Base-by-base conservation (phyloP, 768 basidiomycete species). In the Suillus americanus region DNA sequence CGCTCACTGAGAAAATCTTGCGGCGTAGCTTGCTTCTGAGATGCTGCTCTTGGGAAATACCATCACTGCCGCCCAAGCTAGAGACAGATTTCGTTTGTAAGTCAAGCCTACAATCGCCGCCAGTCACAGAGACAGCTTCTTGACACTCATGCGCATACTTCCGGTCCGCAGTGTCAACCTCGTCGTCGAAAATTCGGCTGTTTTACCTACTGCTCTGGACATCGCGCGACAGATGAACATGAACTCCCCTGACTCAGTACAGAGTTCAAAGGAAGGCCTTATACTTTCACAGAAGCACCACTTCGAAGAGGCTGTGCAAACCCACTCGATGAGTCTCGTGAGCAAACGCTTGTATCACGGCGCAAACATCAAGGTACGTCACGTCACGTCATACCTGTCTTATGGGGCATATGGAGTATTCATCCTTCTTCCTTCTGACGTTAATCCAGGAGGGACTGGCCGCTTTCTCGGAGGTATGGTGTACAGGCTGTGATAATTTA, bases 241-340 rank as follows among this genome's bases (percentile, higher is more conserved):
- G 28, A 91, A 90, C 69, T 92, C 91, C 1, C 94, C 93, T 0
- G 94, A 94, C 73, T 82, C 92, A 0, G 88, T 94, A 1, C 89
- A 90, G 68, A 82, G 85, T 54, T 89, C 91, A 3, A 95, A 94
- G 73, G 79, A 82, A n/a, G 89, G 83, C 1, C 77, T 95, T 10
- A 61, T 90, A 18, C 73, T 89, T 3, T 78, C 84, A 2, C 83
- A 87, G 65, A 77, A 80, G 48, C 79, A 81, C n/a, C 81, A 82
- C 46, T 75, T 86, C 50, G 82, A 86, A 28, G 81, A 86, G 16
- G 80, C 84, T 0, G 80, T 88, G 4, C 54, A 76, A 9, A 77
- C 77, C 0, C 86, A 87, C 61, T 71, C 79, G 9, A 73, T 79
- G 69, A 82, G 83, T 23, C 70, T 73, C 33, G 80, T 83, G 66